Base-by-base conservation (phyloP, 176 grass and related monocot species). In the Bonia amplexicaulis region DNA sequence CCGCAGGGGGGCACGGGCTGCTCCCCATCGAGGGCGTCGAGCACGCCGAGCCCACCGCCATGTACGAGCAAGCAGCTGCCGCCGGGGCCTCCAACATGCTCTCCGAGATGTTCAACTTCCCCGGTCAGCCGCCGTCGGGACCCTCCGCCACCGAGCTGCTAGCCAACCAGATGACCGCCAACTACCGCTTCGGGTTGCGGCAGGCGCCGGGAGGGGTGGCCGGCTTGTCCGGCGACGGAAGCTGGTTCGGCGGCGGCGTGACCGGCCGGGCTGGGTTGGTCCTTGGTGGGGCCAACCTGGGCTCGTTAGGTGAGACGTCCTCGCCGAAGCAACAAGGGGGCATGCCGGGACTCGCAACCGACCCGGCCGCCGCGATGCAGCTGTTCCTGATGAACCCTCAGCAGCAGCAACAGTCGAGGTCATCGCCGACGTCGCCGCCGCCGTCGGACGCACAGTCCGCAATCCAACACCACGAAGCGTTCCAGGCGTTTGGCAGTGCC, bases 51-150 rank as follows among this genome's bases (percentile, higher is more conserved):
- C 76, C 86, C 37, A 44, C 77, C 47, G 55, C 82, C 84, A 92
- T 99, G 80, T 99, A 96, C 79, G 88, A 94, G 55, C 84, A 87
- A 64, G 72, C 93, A 2, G 86, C 87, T 1, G 88, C 89, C 0
- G 86, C 93, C 26, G 91, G 90, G 0, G 88, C 94, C 0, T 77
- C 89, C 44, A 96, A 90, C 90, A 99, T 99, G 97, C 86, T 99
- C 27, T 92, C 93, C 2, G 97, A 99, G 84, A 99, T 99, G 97
- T 99, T 99, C 86, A 94, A 94, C 80, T 99, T 96, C 82, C 85
- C 79, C 15, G 75, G 82, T 6, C 84, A 90, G 79, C 71, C 80
- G 75, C 87, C 87, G 65, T 27, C 89, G 4, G 93, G 91, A 1
- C 73, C 87, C 4, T 91, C 92, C 72, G 90, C 93, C 26, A 85